A percentile compares a stretch with the other conserved stretches of the same genome.
phyloP scores from a whole-genome alignment of 129 eudicot species.

The Saposhnikovia divaricata region DNA sequence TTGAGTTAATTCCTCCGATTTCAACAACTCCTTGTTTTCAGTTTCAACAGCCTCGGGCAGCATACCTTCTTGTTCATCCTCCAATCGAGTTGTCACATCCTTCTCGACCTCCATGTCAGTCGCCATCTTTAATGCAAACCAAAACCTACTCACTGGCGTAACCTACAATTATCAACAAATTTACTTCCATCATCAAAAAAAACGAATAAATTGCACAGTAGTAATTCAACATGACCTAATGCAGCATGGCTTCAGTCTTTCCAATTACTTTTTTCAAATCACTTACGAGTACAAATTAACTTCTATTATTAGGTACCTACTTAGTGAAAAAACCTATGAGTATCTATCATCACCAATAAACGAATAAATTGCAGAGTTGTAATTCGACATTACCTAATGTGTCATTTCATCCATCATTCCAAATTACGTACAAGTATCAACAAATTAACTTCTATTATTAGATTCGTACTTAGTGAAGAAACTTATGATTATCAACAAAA shows the following conservation, averaged over 20 bases:
- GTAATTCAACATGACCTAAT: too few species aligned
- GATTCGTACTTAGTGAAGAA: too few species aligned
- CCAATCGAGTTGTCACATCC: background rate
- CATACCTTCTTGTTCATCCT: background rate
- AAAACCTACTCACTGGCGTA: background rate
- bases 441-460: too few species aligned
- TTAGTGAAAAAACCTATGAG: too few species aligned
- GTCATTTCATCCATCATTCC: too few species aligned
- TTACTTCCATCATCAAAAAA: background rate
- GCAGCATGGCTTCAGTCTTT: too few species aligned
- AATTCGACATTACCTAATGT: too few species aligned
- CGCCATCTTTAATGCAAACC: background rate
- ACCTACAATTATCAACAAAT: background rate
- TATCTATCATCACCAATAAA: too few species aligned
- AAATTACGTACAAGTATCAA: too few species aligned
- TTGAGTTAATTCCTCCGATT: background rate
- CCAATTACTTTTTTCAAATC: too few species aligned
- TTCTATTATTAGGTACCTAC: too few species aligned
- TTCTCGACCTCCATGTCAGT: slow-evolving; percentile 6
- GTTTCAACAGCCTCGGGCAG: slow-evolving; percentile 2
- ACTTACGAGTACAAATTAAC: too few species aligned
- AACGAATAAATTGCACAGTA: background rate
- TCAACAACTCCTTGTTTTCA: slow-evolving; percentile 5
- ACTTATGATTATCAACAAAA: background rate
- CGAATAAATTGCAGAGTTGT: background rate